phyloP scores from a whole-genome alignment of 306 rosid species.

The Trifolium pratense region DNA sequence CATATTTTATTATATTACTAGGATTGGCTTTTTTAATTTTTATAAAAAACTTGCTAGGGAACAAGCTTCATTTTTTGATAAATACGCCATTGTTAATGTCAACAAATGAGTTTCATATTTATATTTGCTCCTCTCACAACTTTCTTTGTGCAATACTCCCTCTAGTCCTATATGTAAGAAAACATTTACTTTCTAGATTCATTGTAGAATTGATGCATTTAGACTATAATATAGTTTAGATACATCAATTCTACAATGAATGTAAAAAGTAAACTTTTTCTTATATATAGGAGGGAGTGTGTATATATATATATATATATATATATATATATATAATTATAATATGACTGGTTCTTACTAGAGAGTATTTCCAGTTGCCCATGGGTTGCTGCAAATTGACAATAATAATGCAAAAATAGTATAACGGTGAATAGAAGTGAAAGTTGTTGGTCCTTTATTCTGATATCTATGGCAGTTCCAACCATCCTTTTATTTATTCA shows the following conservation, averaged over 20 bases:
- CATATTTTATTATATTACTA: not conserved
- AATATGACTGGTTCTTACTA: not conserved
- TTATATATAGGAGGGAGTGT: no score
- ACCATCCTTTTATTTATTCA: not conserved
- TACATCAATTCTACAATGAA: no score
- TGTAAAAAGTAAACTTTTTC: no score
- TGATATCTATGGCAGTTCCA: not conserved
- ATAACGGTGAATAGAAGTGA: not conserved
- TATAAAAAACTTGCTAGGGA: not conserved
- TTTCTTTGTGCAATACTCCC: not conserved
- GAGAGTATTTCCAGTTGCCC: not conserved
- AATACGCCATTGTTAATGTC: not conserved
- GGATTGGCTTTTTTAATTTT: not conserved
- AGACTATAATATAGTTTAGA: no score
- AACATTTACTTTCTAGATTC: no score
- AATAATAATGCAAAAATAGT: not conserved
- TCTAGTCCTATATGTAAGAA: no score
- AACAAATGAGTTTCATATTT: not conserved
- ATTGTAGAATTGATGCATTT: no score
- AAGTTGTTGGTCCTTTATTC: not conserved
- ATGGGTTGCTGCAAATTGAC: conserved; percentile 2
- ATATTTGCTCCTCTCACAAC: not conserved
- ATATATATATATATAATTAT: not conserved
- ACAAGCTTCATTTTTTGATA: not conserved
- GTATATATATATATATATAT: no score